Evolutionary conservation across 345 rosid genomes (phyloP), one percentile per base, ranked within the genome.

Genomic region (Durio zibethinus): DNA sequence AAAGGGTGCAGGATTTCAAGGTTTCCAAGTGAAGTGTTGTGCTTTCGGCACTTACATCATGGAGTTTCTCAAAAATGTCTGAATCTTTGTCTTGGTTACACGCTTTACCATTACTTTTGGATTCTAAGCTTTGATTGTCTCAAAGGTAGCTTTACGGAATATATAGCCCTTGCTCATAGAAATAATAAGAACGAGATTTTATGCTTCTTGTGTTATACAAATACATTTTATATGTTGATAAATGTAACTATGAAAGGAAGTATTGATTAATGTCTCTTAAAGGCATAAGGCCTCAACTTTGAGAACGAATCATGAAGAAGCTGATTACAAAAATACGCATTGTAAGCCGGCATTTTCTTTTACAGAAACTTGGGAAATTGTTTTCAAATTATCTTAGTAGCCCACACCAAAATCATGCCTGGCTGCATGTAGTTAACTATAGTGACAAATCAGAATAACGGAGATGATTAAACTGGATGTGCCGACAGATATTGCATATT

Each of bases 1-100:
- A 1, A 85, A 84, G 79, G 90, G 70, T 64, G 87, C 97, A 9
- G 99, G 99, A 8, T 95, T 95, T 60, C 82, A 87, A 40, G 94
- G 93, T 3, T 89, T 95, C 84, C 79, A 69, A 36, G 93, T 95
- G 0, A 77, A 60, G 18, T 89, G 98, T 69, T 68, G 52, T 21
- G 98, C 94, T 60, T 87, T 90, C 56, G 87, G 86, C 76, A 83
- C 86, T 42, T 50, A 90, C 64, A 52, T 95, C 73, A 93, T 95
- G 88, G 99, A 95, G 79, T 90, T 93, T 74, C 84, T 88, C 74
- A 95, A 95, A 84, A 80, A 43, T 54, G 81, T 78, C 40, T 90
- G 59, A 85, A 33, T 77, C 25, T 47, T 20, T 29, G 62, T 14
- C 38, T 53, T 2, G 4, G 12, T 16, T 11, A 57, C 56, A 67